Percentiles rank a stretch among this genome's conserved stretches.
phyloP scores from a whole-genome alignment of 768 basidiomycete genomes.

The Naganishia onofrii region DNA sequence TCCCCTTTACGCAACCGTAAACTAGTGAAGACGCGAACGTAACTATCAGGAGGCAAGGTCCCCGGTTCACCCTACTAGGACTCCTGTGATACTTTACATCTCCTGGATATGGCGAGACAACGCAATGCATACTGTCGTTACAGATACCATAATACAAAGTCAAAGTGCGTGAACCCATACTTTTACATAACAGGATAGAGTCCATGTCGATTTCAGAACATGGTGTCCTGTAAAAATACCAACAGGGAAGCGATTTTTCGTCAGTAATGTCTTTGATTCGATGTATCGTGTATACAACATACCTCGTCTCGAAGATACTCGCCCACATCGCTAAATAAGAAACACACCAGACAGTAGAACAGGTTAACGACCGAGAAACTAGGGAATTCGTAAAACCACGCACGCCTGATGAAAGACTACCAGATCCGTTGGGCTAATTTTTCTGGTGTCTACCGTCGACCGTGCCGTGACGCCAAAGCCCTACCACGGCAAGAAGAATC shows the following conservation, averaged over 20 bases:
- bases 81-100: neutral
- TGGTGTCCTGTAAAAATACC: conserved; percentile 34
- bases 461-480: conserved; percentile 97
- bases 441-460: conserved; percentile 91
- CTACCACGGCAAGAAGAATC: conserved; percentile 53
- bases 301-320: conserved; percentile 98
- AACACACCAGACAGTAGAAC: neutral
- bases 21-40: too few relatives aligned
- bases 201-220: conserved; percentile 31
- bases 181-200: neutral
- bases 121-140: neutral
- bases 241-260: neutral
- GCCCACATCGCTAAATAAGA: conserved; percentile 75
- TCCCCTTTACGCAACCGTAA: too few relatives aligned
- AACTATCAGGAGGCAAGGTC: neutral
- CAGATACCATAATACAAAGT: conserved; percentile 25
- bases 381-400: conserved; percentile 44
- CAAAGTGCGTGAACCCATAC: neutral
- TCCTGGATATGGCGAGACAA: neutral
- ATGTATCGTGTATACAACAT: neutral
- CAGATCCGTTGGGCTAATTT: conserved; percentile 93
- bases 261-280: neutral
- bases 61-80: neutral
- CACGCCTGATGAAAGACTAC: conserved; percentile 98
- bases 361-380: neutral